These are phyloP conservation scores for Panaeolus papilionaceus DNA, from an alignment of 768 basidiomycete species.

Conservation along the genomic window DNA sequence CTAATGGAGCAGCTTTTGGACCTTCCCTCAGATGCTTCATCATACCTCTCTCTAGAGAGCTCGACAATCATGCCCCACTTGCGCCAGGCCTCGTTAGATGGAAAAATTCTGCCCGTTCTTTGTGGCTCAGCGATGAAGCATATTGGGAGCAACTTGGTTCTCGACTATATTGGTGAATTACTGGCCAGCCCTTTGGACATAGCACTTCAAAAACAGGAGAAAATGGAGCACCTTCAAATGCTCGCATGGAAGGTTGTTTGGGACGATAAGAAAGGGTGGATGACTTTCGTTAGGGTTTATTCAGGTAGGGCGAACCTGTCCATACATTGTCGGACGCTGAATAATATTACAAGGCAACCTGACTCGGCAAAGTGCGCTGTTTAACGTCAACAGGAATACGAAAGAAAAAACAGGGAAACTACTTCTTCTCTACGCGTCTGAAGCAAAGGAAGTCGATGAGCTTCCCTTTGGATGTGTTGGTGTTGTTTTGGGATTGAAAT, in stretches of 20 bases:
- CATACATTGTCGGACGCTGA: slow-evolving; percentile 15
- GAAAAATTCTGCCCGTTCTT: slow-evolving; percentile 76
- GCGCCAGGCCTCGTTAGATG: slow-evolving; percentile 68
- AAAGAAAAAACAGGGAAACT: slow-evolving; percentile 79
- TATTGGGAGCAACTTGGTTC: slow-evolving; percentile 79
- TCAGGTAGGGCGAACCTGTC: slow-evolving; percentile 61
- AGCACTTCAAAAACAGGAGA: slow-evolving; percentile 46
- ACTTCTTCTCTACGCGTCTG: slow-evolving; percentile 78
- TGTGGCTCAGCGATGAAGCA: slow-evolving; percentile 85
- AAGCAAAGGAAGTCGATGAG: slow-evolving; percentile 77
- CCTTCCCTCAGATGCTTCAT: slow-evolving; percentile 54
- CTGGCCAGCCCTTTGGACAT: slow-evolving; percentile 81
- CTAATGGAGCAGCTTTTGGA: slow-evolving; percentile 77
- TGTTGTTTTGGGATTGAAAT: slow-evolving; percentile 81
- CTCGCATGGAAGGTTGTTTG: slow-evolving; percentile 91
- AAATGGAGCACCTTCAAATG: slow-evolving; percentile 59
- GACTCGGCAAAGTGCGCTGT: slow-evolving; percentile 61
- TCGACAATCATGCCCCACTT: slow-evolving; percentile 65
- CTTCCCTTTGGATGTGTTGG: slow-evolving; percentile 86
- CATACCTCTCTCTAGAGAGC: slow-evolving; percentile 68
- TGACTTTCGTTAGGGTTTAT: slow-evolving; percentile 91
- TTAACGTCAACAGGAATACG: slow-evolving; percentile 72
- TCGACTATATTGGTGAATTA: slow-evolving; percentile 84
- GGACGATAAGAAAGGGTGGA: slow-evolving; percentile 86
- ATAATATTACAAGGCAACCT: slow-evolving; percentile 60